Percentiles rank a stretch among this genome's conserved stretches.
Conservation (phyloP, 306 rosid genomes). For the Inga oerstediana region DNA sequence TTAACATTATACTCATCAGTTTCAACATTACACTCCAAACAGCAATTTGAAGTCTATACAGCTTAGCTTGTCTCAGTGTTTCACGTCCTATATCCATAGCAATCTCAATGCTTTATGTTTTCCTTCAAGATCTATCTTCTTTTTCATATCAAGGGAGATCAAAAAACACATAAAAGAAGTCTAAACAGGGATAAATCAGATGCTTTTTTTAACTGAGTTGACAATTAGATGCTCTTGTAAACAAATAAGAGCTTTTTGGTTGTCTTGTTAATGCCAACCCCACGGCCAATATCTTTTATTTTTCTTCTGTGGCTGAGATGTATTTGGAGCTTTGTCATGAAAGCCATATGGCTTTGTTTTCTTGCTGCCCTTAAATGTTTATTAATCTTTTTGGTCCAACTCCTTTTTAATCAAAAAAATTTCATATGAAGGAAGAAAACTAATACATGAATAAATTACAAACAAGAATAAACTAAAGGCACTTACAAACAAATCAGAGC, state of each 20-base stretch:
- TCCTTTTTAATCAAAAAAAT: neutral
- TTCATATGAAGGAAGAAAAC: neutral
- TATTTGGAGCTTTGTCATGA: neutral
- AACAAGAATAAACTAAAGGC: neutral
- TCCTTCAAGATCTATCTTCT: neutral
- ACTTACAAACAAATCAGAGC: neutral
- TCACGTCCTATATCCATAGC: neutral
- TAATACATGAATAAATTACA: neutral
- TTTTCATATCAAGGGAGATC: neutral
- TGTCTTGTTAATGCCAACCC: neutral
- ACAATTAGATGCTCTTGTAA: neutral
- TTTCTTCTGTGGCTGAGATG: neutral
- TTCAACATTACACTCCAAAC: neutral
- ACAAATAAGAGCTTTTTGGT: neutral
- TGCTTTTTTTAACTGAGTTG: neutral
- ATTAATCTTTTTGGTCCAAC: neutral
- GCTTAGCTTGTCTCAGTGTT: neutral
- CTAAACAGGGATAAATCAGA: neutral
- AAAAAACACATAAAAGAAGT: neutral
- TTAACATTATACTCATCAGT: neutral
- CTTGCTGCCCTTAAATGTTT: neutral
- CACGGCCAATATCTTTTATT: neutral
- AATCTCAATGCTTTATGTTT: neutral
- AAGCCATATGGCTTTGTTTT: neutral
- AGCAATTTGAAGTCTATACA: neutral